A percentile compares a stretch with the other conserved stretches of the same genome.
Conservation (phyloP, 1,284 basidiomycete species). For the Phellopilus nigrolimitatus region DNA sequence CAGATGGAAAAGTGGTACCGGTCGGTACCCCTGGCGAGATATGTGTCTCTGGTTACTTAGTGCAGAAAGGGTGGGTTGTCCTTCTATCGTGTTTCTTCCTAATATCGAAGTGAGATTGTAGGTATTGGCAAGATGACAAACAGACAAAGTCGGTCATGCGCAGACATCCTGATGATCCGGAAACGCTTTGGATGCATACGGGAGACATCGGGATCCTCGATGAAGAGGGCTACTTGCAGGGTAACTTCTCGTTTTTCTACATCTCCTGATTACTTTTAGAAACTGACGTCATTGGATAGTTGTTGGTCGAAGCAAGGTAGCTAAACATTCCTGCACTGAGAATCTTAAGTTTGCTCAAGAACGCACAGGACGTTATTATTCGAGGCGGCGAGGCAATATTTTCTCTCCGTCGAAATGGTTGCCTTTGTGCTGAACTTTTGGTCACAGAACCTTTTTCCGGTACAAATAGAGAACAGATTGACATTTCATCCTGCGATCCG, state of each 20-base stretch:
- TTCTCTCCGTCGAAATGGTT: not conserved
- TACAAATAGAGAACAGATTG: conserved; percentile 79
- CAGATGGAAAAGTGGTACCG: conserved; percentile 57
- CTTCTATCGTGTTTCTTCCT: not conserved
- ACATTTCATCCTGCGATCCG: conserved; percentile 57
- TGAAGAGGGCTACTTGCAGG: conserved; percentile 73
- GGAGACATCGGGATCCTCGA: conserved; percentile 83
- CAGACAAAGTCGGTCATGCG: conserved; percentile 66
- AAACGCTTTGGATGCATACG: conserved; percentile 77
- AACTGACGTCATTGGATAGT: conserved; percentile 39
- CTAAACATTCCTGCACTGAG: conserved; percentile 6
- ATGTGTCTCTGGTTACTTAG: conserved; percentile 66
- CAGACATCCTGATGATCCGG: conserved; percentile 44
- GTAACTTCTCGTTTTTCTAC: conserved; percentile 32
- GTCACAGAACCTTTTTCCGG: conserved; percentile 75
- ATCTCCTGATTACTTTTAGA: conserved; percentile 3
- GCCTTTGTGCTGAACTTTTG: not conserved
- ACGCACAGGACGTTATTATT: conserved; percentile 73
- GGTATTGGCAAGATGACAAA: conserved; percentile 74
- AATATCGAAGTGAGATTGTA: conserved; percentile 28
- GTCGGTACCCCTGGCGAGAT: conserved; percentile 70
- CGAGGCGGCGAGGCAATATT: conserved; percentile 71
- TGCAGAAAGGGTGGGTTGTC: conserved; percentile 66
- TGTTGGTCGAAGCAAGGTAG: conserved; percentile 71
- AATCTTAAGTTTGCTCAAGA: not conserved